Evolutionary conservation across 2,329 filamentous ascomycete genomes (phyloP).

Genomic region (Neocatenulostroma microsporum): DNA sequence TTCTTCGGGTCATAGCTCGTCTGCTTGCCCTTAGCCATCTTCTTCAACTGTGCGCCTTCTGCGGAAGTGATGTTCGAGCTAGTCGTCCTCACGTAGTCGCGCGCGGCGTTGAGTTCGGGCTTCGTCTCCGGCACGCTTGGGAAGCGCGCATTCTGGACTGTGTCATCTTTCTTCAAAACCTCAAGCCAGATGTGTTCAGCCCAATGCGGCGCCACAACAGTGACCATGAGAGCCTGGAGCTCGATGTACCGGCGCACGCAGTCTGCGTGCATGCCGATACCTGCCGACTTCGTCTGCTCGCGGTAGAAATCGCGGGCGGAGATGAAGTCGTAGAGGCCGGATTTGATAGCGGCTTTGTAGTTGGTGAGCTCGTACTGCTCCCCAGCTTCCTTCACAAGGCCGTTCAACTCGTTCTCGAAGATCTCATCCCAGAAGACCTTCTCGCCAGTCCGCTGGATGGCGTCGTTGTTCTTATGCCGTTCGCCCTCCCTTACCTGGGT

Average conservation of each 20-base stretch:
- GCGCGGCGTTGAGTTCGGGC: conserved; percentile 63
- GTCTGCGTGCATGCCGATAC: conserved; percentile 79
- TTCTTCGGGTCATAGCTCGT: conserved; percentile 80
- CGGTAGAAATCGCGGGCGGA: conserved; percentile 84
- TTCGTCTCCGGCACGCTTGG: conserved; percentile 61
- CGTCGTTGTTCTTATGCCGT: conserved; percentile 44
- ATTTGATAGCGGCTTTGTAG: conserved; percentile 81
- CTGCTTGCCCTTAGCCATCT: conserved; percentile 86
- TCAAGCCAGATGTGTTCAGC: conserved; percentile 91
- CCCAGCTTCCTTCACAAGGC: conserved; percentile 67
- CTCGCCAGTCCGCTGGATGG: conserved; percentile 65
- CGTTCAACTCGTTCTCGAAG: conserved; percentile 90
- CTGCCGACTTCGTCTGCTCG: conserved; percentile 66
- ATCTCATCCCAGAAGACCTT: conserved; percentile 75
- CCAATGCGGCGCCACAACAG: conserved; percentile 87
- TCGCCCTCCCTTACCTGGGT: conserved; percentile 35
- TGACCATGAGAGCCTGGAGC: conserved; percentile 73
- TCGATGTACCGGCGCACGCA: conserved; percentile 74
- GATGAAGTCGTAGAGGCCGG: conserved; percentile 81
- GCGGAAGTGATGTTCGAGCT: conserved; percentile 75
- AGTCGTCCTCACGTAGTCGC: conserved; percentile 70
- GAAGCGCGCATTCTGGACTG: conserved; percentile 72
- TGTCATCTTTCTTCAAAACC: conserved; percentile 66
- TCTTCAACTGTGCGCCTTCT: conserved; percentile 75
- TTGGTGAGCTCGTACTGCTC: conserved; percentile 70